These are phyloP conservation scores for Chromera velia DNA, from an alignment of 73 alveolate genomes.

Conservation along the genomic window DNA sequence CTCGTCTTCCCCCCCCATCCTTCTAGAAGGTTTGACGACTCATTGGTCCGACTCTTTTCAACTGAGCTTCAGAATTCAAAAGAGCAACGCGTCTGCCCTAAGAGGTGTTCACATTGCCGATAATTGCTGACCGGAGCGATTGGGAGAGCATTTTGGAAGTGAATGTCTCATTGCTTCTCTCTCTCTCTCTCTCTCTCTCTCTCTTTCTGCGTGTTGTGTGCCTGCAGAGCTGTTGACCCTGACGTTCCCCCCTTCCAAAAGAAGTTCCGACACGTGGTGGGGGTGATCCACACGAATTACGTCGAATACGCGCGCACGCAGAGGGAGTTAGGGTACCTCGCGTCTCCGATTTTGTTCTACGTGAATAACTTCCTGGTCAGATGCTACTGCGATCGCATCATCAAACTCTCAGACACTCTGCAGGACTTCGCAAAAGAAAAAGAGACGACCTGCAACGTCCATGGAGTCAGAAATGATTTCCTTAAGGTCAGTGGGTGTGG, in stretches of 20 bases:
- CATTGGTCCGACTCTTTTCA: too few relatives aligned
- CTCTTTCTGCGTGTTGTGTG: too few relatives aligned
- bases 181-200: too few relatives aligned
- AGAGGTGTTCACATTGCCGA: too few relatives aligned
- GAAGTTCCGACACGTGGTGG: slow-evolving; percentile 29
- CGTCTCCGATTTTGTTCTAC: slow-evolving; percentile 13
- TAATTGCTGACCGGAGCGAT: too few relatives aligned
- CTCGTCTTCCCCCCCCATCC: too few relatives aligned
- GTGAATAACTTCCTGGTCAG: slow-evolving; percentile 23
- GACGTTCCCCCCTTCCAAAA: slow-evolving; percentile 8
- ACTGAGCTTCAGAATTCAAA: too few relatives aligned
- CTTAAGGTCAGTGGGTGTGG: background rate
- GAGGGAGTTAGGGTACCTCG: slow-evolving; percentile 8
- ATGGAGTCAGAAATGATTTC: slow-evolving; percentile 1
- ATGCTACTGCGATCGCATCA: slow-evolving; percentile 37
- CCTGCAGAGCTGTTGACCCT: background rate
- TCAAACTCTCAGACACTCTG: slow-evolving; percentile 40
- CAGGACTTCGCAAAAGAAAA: slow-evolving; percentile 26
- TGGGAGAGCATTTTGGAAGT: too few relatives aligned
- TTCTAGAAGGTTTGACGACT: too few relatives aligned
- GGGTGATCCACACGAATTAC: slow-evolving; percentile 40
- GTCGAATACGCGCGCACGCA: slow-evolving; percentile 9
- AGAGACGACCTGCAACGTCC: slow-evolving; percentile 43
- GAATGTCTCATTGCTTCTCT: too few relatives aligned
- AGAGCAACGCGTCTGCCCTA: too few relatives aligned